phyloP scores from a whole-genome alignment of 768 basidiomycete species.

The Pholiota molesta region DNA sequence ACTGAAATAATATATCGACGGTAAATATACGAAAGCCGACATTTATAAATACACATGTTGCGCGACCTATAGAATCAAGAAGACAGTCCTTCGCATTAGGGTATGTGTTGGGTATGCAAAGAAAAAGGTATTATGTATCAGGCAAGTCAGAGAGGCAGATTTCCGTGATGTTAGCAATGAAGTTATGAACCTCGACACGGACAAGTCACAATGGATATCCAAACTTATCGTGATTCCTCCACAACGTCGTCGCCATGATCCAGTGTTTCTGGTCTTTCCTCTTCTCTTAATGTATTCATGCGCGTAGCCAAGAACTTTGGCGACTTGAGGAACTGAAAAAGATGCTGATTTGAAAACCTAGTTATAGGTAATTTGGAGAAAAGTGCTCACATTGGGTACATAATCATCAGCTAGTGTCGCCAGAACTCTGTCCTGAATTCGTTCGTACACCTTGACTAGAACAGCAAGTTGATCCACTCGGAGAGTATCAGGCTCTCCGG shows the following conservation, averaged over 20 bases:
- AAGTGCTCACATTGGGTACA: not conserved
- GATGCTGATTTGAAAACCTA: not conserved
- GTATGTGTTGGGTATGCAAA: not conserved
- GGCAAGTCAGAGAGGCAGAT: not conserved
- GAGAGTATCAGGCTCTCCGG: not conserved
- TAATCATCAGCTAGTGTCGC: not conserved
- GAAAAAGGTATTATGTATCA: not conserved
- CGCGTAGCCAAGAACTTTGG: constrained; percentile 1
- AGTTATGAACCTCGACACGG: no score
- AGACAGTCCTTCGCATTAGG: not conserved
- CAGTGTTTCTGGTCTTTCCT: not conserved
- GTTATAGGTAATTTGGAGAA: not conserved
- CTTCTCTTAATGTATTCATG: not conserved
- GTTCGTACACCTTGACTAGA: not conserved
- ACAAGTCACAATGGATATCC: not conserved
- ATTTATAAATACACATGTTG: no score
- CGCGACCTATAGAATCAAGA: no score
- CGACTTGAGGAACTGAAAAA: constrained; percentile 1
- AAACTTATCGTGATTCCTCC: not conserved
- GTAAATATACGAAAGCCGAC: not conserved
- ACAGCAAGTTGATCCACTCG: not conserved
- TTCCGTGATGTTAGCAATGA: not conserved
- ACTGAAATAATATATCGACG: not conserved
- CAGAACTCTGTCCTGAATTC: not conserved
- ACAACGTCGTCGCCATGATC: not conserved